phyloP scores from a whole-genome alignment of 345 rosid species.

The Arabis hirsuta region DNA sequence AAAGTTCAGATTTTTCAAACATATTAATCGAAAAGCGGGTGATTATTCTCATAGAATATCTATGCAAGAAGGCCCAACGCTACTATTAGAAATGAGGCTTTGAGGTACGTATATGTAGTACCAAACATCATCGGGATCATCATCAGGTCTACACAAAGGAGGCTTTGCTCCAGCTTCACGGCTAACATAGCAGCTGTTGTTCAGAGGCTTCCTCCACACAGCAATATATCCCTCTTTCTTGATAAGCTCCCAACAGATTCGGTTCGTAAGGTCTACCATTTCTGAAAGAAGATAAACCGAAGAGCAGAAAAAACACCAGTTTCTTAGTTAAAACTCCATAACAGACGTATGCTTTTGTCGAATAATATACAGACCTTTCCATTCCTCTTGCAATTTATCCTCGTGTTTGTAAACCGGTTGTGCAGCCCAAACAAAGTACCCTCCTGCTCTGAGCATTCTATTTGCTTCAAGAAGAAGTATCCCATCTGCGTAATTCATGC shows the following conservation, averaged over 20 bases:
- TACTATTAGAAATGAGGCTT: background rate
- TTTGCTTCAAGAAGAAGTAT: constrained; percentile 70
- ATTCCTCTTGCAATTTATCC: constrained; percentile 53
- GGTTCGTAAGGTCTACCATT: constrained; percentile 57
- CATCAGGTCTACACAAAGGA: constrained; percentile 55
- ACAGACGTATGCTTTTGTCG: background rate
- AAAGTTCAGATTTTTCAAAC: constrained; percentile 4
- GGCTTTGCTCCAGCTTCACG: constrained; percentile 52
- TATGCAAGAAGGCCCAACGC: background rate
- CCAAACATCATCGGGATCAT: constrained; percentile 70
- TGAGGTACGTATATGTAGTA: constrained; percentile 30
- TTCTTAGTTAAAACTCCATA: constrained; percentile 12
- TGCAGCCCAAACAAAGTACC: constrained; percentile 72
- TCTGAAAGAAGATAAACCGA: constrained; percentile 46
- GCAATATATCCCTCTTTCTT: constrained; percentile 64
- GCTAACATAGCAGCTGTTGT: constrained; percentile 60
- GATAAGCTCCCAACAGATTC: constrained; percentile 64
- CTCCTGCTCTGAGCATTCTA: constrained; percentile 71
- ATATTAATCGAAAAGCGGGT: background rate
- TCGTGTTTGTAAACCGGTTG: constrained; percentile 61
- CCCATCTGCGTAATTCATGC: constrained; percentile 50
- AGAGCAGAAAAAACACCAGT: constrained; percentile 12
- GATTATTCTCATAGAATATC: background rate
- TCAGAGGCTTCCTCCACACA: constrained; percentile 66
- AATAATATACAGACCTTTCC: constrained; percentile 51